phyloP scores from a whole-genome alignment of 1,139 yeast genomes.

The Pichia sp. region DNA sequence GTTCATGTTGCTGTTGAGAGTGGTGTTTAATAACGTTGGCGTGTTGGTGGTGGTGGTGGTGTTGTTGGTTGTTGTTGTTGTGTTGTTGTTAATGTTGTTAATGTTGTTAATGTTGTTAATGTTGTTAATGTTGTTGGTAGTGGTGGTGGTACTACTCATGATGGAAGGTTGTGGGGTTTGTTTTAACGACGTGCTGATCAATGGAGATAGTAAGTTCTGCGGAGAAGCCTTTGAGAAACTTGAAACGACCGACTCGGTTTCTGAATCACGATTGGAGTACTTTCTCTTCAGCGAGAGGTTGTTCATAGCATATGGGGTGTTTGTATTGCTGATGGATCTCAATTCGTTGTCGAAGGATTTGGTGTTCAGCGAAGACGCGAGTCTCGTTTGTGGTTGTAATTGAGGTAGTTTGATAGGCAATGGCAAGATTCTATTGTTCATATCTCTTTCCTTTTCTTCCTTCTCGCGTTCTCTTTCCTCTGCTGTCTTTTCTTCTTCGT shows the following conservation, averaged over 20 bases:
- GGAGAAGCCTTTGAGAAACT: conserved; percentile 9
- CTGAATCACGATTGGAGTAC: conserved; percentile 13
- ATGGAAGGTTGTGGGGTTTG: background rate
- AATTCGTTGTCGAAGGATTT: conserved; percentile 12
- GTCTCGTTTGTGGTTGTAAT: conserved; percentile 10
- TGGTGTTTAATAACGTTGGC: background rate
- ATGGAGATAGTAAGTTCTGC: conserved; percentile 5
- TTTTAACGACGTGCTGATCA: conserved; percentile 1
- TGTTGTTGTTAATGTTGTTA: background rate
- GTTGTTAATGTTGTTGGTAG: background rate
- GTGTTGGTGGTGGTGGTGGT: background rate
- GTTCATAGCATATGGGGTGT: background rate
- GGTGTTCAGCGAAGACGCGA: conserved; percentile 13
- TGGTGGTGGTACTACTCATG: background rate
- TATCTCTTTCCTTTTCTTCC: background rate
- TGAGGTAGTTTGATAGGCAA: conserved; percentile 14
- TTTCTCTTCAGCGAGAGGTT: conserved; percentile 9
- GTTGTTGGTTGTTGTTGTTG: background rate
- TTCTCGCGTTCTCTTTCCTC: background rate
- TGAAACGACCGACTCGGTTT: conserved; percentile 11
- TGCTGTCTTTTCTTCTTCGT: background rate
- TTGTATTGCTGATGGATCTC: conserved; percentile 3
- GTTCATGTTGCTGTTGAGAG: background rate
- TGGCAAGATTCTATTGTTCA: conserved; percentile 17
- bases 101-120: background rate